Base-by-base conservation (phyloP, 345 rosid species). In the Arabis hirsuta region DNA sequence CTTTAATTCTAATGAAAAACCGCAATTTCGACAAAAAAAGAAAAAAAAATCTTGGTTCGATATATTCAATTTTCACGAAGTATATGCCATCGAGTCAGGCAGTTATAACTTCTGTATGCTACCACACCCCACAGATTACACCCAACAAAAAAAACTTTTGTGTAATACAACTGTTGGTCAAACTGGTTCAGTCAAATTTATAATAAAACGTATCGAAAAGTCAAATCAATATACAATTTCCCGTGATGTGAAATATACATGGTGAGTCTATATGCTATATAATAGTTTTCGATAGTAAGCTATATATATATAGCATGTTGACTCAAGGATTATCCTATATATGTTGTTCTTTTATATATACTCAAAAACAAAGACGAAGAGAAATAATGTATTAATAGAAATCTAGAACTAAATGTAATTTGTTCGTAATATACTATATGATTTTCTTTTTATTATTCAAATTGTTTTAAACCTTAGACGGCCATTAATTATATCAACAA, bases 141-240 rank as follows among this genome's bases (percentile, higher is more conserved):
- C 16, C 3, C 3, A n/a, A 12, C 26, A 9, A 20, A 3, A 9
- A 27, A 36, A 26, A 14, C 8, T 46, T 58, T 26, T 39, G 34
- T 41, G 56, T 29, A 24, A 48, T 26, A 42, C 68, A 72, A 72
- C 73, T 51, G 61, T 67, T 74, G 73, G 78, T 67, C 73, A 74
- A 74, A 74, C 43, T 44, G 5, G 36, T 61, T 53, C 73, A 60
- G 79, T 75, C 73, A 75, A 55, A 60, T 47, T 34, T 67, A 67
- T 22, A 42, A 50, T n/a, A 36, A 22, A 67, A 34, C 9, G 56
- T 61, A 44, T 67, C 26, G 78, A 74, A 74, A 67, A 60, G 73
- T 74, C 78, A 60, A 53, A 74, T 74, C 78, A 68, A 39, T 44
- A 14, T 75, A 53, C 69, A 68, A 68, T 67, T 75, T 68, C 69